Evolutionary conservation across 805 yeast species (phyloP).

Genomic region (Spathaspora boniae): DNA sequence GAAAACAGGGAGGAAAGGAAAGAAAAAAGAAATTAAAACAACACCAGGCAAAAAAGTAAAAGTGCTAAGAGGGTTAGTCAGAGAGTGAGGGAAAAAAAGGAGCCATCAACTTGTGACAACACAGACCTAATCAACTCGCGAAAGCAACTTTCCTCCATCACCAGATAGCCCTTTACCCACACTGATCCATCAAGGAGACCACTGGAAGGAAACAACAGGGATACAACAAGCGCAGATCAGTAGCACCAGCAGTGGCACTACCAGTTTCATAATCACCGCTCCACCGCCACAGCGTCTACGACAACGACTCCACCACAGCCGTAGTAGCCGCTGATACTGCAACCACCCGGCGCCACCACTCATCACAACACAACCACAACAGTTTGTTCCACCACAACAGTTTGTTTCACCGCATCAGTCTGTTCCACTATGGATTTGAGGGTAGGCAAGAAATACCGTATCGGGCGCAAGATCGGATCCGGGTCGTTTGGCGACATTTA

Average conservation of each 20-base stretch:
- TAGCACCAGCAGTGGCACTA: too few relatives aligned
- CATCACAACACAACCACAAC: not conserved
- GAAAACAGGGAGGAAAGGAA: too few relatives aligned
- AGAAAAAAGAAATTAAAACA: constrained; percentile 1
- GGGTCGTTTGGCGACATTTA: constrained; percentile 98
- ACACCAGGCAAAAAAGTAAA: not conserved
- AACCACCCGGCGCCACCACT: not conserved
- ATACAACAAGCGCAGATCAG: too few relatives aligned
- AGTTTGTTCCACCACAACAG: not conserved
- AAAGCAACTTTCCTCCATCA: too few relatives aligned
- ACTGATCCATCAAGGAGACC: too few relatives aligned
- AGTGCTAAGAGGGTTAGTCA: not conserved
- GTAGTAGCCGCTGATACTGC: too few relatives aligned
- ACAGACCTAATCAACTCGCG: not conserved
- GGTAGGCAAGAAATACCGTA: constrained; percentile 86
- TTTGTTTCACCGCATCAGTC: not conserved
- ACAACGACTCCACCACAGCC: too few relatives aligned
- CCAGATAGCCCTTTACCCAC: too few relatives aligned
- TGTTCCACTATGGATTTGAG: constrained; percentile 19
- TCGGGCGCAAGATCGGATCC: constrained; percentile 93
- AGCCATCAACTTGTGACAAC: not conserved
- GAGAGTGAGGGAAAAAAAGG: not conserved
- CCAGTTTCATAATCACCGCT: too few relatives aligned
- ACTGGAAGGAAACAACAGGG: too few relatives aligned
- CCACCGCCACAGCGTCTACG: too few relatives aligned